A percentile compares a stretch with the other conserved stretches of the same genome.
Evolutionary conservation across 257 asterid species (phyloP).

Genomic region (Lycium barbarum): DNA sequence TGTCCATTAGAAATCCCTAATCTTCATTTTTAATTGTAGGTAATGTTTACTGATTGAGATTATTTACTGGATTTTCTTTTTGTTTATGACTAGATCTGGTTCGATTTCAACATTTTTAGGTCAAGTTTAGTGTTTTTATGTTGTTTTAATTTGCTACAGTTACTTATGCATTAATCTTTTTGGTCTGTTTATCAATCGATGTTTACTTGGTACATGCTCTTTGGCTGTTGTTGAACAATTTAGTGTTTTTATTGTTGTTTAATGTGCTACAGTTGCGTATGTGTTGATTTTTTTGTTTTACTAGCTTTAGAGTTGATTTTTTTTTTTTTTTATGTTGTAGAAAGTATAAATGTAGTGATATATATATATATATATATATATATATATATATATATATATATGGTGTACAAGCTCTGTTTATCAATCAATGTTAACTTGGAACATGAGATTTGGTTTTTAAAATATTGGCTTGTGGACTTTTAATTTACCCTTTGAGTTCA

Average conservation of each 20-base stretch:
- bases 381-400: too few species aligned
- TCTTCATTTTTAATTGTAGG: neutral
- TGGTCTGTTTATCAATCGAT: neutral
- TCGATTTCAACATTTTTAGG: neutral
- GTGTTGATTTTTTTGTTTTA: neutral
- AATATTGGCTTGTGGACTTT: neutral
- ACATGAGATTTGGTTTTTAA: neutral
- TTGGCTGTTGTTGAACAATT: too few species aligned
- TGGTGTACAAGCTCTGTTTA: neutral
- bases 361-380: neutral
- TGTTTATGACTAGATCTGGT: neutral
- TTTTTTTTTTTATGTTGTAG: neutral
- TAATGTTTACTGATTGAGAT: neutral
- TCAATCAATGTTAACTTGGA: neutral
- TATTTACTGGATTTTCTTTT: neutral
- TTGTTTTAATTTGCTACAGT: neutral
- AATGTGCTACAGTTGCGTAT: neutral
- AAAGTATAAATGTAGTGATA: neutral
- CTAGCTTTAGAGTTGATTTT: neutral
- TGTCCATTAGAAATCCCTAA: neutral
- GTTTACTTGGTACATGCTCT: too few species aligned
- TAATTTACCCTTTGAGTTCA: neutral
- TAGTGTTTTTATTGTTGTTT: neutral
- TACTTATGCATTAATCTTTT: neutral
- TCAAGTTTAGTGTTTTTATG: neutral